Conservation (phyloP, 768 basidiomycete genomes). For the Amylocystis lapponica region DNA sequence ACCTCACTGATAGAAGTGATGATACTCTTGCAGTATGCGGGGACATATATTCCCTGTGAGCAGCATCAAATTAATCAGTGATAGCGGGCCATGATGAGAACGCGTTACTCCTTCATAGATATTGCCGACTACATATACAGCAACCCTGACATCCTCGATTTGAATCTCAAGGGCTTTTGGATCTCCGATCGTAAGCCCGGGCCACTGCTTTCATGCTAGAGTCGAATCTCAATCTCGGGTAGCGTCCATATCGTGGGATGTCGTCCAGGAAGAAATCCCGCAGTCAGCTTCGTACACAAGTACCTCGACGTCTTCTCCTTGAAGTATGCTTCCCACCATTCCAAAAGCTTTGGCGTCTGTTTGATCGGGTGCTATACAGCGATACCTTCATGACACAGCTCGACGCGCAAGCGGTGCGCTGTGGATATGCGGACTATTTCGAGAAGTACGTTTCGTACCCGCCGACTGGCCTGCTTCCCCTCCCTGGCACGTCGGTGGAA, state of each 20-base stretch:
- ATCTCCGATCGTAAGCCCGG: constrained; percentile 56
- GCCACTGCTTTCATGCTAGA: too few relatives aligned
- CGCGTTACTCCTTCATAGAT: constrained; percentile 38
- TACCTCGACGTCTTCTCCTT: constrained; percentile 65
- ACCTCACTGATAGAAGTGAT: too few relatives aligned
- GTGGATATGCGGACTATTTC: constrained; percentile 60
- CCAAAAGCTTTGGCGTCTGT: not conserved
- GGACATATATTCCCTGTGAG: constrained; percentile 59
- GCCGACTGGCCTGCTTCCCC: constrained; percentile 50
- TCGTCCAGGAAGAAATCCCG: constrained; percentile 69
- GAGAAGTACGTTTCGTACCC: constrained; percentile 62
- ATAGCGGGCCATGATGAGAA: not conserved
- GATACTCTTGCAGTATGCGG: constrained; percentile 52
- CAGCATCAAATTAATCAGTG: constrained; percentile 1
- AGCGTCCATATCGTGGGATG: constrained; percentile 40
- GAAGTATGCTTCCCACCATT: constrained; percentile 42
- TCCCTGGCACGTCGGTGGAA: constrained; percentile 52
- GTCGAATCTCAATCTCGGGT: not conserved
- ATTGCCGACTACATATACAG: constrained; percentile 70
- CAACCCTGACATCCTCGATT: constrained; percentile 44
- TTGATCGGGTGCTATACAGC: constrained; percentile 28
- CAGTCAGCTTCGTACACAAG: constrained; percentile 69
- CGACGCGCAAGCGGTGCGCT: constrained; percentile 43
- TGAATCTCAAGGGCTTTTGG: constrained; percentile 70
- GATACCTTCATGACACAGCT: constrained; percentile 57